phyloP scores from a whole-genome alignment of 305 asterid genomes.

The Rubia peregrina region DNA sequence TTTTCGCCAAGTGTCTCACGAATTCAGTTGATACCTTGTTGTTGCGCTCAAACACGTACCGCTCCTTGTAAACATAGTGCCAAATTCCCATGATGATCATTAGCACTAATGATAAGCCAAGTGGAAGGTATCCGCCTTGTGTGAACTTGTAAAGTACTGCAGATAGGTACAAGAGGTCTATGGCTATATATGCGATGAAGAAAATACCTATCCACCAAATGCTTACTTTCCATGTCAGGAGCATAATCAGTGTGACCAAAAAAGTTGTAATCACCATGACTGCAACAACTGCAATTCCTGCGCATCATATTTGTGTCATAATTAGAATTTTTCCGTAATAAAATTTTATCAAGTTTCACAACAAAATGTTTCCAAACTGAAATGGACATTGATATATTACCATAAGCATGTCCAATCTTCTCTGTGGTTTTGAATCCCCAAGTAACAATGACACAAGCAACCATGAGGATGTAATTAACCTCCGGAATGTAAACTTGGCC shows the following conservation, averaged over 20 bases:
- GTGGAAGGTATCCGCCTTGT: conserved; percentile 65
- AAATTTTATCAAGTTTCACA: too few species aligned
- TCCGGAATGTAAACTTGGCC: conserved; percentile 84
- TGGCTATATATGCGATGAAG: conserved; percentile 27
- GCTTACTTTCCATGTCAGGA: conserved; percentile 58
- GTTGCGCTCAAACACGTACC: conserved; percentile 53
- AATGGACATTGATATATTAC: conserved; percentile 19
- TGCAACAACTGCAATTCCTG: conserved; percentile 66
- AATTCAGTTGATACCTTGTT: conserved; percentile 55
- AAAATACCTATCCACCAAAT: conserved; percentile 49
- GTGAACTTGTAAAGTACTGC: conserved; percentile 60
- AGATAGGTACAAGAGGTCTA: conserved; percentile 54
- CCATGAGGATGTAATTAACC: conserved; percentile 62
- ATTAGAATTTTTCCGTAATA: neutral
- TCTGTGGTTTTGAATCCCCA: too few species aligned
- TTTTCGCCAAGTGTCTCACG: conserved; percentile 31
- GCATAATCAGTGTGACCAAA: conserved; percentile 52
- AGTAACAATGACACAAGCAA: conserved; percentile 1
- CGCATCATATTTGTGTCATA: neutral
- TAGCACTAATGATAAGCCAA: conserved; percentile 41
- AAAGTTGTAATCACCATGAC: conserved; percentile 64
- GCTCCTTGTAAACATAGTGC: conserved; percentile 57
- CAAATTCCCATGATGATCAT: conserved; percentile 59
- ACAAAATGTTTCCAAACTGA: neutral
- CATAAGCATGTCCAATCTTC: conserved; percentile 38